These are phyloP conservation scores for Mycena rebaudengoi DNA, from an alignment of 768 basidiomycete species.

Conservation along the genomic window DNA sequence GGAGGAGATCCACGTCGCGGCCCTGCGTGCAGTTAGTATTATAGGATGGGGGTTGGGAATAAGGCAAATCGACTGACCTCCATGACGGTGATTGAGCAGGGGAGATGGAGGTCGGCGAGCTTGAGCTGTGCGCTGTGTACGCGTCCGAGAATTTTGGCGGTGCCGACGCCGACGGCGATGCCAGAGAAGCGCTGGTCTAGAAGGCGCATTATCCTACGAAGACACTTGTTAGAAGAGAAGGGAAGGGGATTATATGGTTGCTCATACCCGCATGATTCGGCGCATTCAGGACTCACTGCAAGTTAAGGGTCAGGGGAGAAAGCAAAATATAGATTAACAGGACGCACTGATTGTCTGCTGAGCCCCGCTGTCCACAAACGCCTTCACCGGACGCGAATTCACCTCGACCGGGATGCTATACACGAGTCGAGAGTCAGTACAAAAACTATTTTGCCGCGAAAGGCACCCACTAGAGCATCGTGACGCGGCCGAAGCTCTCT, in stretches of 20 bases:
- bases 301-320: not conserved
- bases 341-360: slow-evolving; percentile 91
- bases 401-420: slow-evolving; percentile 89
- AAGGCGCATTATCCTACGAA: slow-evolving; percentile 86
- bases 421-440: not conserved
- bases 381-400: slow-evolving; percentile 89
- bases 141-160: slow-evolving; percentile 91
- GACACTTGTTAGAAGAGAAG: slow-evolving; percentile 4
- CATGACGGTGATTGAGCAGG: slow-evolving; percentile 95
- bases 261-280: slow-evolving; percentile 89
- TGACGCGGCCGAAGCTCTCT: slow-evolving; percentile 92
- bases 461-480: slow-evolving; percentile 90
- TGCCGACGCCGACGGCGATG: slow-evolving; percentile 93
- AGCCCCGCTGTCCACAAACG: slow-evolving; percentile 98
- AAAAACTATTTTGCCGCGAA: not conserved
- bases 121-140: slow-evolving; percentile 95
- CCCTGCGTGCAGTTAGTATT: no score
- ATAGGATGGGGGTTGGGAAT: no score
- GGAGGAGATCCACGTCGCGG: slow-evolving; percentile 91
- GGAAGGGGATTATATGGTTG: slow-evolving; percentile 20
- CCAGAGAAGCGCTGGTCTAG: slow-evolving; percentile 88
- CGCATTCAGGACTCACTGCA: slow-evolving; percentile 90
- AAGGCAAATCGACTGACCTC: no score
- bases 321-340: slow-evolving; percentile 36
- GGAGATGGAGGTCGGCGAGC: slow-evolving; percentile 81